Percentiles rank a stretch among this genome's conserved stretches.
phyloP scores from a whole-genome alignment of 352 stramenopile genomes.

The Peronospora destructor region DNA sequence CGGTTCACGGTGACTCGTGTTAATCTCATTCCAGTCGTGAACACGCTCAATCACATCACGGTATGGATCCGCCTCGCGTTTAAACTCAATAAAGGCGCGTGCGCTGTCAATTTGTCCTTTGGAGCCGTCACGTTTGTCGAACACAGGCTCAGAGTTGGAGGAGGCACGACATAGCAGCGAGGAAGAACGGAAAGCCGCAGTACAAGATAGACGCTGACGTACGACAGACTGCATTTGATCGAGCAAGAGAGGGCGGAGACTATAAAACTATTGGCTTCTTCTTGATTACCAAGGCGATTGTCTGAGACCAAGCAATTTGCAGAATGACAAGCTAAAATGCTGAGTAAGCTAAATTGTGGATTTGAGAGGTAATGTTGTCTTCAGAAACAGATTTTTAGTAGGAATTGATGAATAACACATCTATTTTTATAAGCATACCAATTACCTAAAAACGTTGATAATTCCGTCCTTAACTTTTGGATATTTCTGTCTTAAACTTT shows the following conservation, averaged over 20 bases:
- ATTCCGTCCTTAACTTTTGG: too few species aligned
- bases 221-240: slow-evolving; percentile 27
- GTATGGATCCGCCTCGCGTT: slow-evolving; percentile 89
- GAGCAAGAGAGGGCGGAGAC: neutral
- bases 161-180: slow-evolving; percentile 17
- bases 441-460: too few species aligned
- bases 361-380: too few species aligned
- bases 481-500: too few species aligned
- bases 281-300: too few species aligned
- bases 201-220: slow-evolving; percentile 16
- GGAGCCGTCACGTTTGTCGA: slow-evolving; percentile 59
- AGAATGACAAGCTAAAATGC: slow-evolving; percentile 14
- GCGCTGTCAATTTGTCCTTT: slow-evolving; percentile 61
- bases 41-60: slow-evolving; percentile 88
- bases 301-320: too few species aligned
- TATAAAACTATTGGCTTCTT: too few species aligned
- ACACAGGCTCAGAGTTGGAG: slow-evolving; percentile 27
- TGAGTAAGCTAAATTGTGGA: too few species aligned
- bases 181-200: slow-evolving; percentile 2
- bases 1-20: slow-evolving; percentile 85
- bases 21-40: slow-evolving; percentile 97
- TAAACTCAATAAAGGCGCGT: slow-evolving; percentile 79
- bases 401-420: too few species aligned
- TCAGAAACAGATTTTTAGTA: too few species aligned
- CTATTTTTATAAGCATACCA: too few species aligned